Conservation (phyloP, 2,329 filamentous ascomycete genomes). For the Cryphonectria parasitica region DNA sequence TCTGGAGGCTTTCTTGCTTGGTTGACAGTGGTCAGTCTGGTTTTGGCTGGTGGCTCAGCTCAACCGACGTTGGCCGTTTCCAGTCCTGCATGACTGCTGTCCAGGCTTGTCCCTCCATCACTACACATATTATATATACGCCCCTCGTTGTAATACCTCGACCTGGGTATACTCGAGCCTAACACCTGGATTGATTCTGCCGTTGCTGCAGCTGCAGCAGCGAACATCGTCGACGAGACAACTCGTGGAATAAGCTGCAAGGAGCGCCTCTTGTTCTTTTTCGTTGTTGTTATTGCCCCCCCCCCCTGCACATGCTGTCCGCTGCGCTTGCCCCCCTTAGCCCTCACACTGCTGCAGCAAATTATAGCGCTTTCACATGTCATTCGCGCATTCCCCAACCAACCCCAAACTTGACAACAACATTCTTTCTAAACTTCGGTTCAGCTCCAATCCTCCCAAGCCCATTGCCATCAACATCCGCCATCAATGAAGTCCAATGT, state of each 20-base stretch:
- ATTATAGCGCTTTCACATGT: conserved; percentile 6
- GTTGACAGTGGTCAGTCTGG: not conserved
- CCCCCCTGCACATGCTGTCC: not conserved
- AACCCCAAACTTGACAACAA: not conserved
- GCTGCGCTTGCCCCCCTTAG: not conserved
- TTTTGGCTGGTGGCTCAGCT: not conserved
- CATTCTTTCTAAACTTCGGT: not conserved
- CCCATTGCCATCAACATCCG: conserved; percentile 2
- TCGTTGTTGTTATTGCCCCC: not conserved
- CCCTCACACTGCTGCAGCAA: not conserved
- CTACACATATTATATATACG: not conserved
- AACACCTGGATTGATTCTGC: not conserved
- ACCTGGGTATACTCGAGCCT: not conserved
- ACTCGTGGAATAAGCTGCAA: not conserved
- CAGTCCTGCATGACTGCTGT: not conserved
- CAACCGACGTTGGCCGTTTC: not conserved
- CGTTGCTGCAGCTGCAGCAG: not conserved
- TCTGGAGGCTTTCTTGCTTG: not conserved
- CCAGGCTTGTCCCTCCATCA: not conserved
- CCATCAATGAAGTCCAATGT: not conserved
- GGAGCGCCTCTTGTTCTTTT: not conserved
- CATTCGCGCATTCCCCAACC: not conserved
- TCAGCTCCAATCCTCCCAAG: not conserved
- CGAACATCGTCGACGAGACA: not conserved
- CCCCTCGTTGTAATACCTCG: not conserved